Percentiles rank a stretch among this genome's conserved stretches.
These are phyloP conservation scores for Cucumis hystrix DNA, from an alignment of 306 rosid species.

Conservation along the genomic window DNA sequence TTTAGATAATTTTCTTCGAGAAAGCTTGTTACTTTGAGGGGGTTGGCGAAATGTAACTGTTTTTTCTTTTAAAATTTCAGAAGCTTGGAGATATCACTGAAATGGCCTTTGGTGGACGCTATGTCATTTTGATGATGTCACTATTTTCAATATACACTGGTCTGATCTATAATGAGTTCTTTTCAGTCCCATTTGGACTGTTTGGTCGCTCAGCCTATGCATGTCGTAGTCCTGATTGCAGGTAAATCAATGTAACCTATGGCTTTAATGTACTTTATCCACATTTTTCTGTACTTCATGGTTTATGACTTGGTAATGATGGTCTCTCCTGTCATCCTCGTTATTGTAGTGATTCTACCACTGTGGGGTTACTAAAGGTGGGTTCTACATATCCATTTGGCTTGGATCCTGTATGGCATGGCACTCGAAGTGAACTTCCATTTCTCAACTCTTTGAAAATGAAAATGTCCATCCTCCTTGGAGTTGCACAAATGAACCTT, in stretches of 20 bases:
- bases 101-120: conserved; percentile 98
- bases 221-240: conserved; percentile 83
- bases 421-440: conserved; percentile 86
- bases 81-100: conserved; percentile 93
- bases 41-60: conserved; percentile 15
- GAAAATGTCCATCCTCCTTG: conserved; percentile 96
- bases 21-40: background rate
- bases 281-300: background rate
- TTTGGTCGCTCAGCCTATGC: conserved; percentile 83
- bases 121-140: conserved; percentile 80
- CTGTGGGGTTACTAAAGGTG: conserved; percentile 70
- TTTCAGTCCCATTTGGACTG: conserved; percentile 77
- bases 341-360: conserved; percentile 58
- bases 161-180: conserved; percentile 87
- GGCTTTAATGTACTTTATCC: background rate
- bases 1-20: background rate
- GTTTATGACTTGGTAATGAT: conserved; percentile 8
- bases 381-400: conserved; percentile 86
- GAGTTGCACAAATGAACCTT: conserved; percentile 96
- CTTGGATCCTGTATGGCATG: conserved; percentile 97
- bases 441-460: conserved; percentile 94
- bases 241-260: conserved; percentile 29
- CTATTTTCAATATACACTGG: conserved; percentile 95
- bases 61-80: conserved; percentile 30
- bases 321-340: background rate